A percentile compares a stretch with the other conserved stretches of the same genome.
Conservation (phyloP, 2,329 filamentous ascomycete genomes). For the Colletotrichum salicis region DNA sequence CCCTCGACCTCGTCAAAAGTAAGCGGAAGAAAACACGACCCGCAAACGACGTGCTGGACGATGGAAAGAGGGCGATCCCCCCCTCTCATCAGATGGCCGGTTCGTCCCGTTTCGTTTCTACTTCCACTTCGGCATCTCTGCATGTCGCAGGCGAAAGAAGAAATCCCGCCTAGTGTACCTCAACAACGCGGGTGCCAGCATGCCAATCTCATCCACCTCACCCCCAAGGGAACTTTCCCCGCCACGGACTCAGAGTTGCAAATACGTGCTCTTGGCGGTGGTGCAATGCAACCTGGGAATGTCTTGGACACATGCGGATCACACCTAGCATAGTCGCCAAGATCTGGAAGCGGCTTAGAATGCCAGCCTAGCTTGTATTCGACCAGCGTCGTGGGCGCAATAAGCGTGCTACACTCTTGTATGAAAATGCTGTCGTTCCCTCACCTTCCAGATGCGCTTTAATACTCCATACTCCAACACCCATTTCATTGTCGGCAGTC, state of each 20-base stretch:
- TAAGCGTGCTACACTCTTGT: background rate
- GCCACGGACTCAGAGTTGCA: slow-evolving; percentile 8
- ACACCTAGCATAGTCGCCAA: slow-evolving; percentile 23
- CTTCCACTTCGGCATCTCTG: slow-evolving; percentile 9
- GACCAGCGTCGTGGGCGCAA: background rate
- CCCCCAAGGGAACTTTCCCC: background rate
- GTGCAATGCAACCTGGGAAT: slow-evolving; percentile 25
- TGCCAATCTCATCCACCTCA: background rate
- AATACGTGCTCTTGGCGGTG: slow-evolving; percentile 13
- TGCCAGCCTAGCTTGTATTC: background rate
- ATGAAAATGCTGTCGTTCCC: slow-evolving; percentile 26
- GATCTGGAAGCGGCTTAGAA: slow-evolving; percentile 25
- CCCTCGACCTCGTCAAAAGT: background rate
- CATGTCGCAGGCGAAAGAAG: slow-evolving; percentile 13
- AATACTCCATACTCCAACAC: background rate
- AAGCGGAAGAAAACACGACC: background rate
- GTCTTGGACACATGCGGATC: slow-evolving; percentile 23
- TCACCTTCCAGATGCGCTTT: slow-evolving; percentile 2
- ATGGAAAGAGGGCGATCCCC: background rate
- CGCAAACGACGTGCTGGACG: background rate
- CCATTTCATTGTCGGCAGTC: slow-evolving; percentile 1
- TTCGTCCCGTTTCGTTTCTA: background rate
- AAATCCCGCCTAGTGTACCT: background rate
- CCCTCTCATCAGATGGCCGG: background rate
- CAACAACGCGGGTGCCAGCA: slow-evolving; percentile 6